These are phyloP conservation scores for Phytophthora tentaculata DNA, from an alignment of 352 stramenopile genomes.

Conservation along the genomic window DNA sequence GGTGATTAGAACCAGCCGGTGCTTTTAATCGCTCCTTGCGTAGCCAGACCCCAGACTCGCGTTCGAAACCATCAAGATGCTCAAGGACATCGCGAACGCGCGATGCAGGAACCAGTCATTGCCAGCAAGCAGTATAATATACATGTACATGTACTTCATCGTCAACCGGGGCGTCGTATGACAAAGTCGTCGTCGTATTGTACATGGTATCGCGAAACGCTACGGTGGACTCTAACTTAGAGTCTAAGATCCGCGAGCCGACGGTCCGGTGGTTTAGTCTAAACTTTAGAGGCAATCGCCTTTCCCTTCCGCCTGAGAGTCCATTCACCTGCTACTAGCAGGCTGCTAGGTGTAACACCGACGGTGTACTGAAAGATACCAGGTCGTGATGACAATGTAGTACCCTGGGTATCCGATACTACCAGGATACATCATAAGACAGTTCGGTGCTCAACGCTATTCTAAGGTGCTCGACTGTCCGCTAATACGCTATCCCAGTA, in stretches of 20 bases:
- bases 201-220: conserved; percentile 1
- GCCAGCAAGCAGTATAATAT: background rate
- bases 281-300: conserved; percentile 2
- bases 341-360: too few species aligned
- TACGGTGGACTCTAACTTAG: too few species aligned
- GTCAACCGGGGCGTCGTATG: conserved; percentile 9
- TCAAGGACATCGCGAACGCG: conserved; percentile 1
- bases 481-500: too few species aligned
- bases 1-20: conserved; percentile 10
- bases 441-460: conserved; percentile 5
- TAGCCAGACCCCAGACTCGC: background rate
- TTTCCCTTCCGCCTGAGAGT: conserved; percentile 15
- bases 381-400: too few species aligned
- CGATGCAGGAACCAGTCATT: conserved; percentile 5
- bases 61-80: background rate
- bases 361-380: too few species aligned
- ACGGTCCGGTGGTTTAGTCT: conserved; percentile 16
- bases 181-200: conserved; percentile 28
- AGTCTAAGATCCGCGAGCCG: conserved; percentile 7
- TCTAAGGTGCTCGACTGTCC: conserved; percentile 9
- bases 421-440: conserved; percentile 4
- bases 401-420: too few species aligned
- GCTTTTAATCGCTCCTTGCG: conserved; percentile 20
- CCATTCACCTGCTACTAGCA: background rate
- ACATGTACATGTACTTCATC: background rate